phyloP scores from a whole-genome alignment of 78 protist genomes.

The Dictyostelium firmibasis region DNA sequence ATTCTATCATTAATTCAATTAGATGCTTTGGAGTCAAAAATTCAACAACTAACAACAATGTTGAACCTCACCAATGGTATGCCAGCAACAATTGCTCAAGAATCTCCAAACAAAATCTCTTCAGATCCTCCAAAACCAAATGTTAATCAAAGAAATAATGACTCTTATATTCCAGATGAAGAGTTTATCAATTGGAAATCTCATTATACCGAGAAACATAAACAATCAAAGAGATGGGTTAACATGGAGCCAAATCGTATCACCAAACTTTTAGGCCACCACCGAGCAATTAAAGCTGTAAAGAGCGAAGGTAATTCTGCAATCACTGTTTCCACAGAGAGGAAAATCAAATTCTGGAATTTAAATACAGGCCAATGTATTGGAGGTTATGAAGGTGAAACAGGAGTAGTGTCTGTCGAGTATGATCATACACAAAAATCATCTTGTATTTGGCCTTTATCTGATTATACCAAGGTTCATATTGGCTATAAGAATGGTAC shows the following conservation, averaged over 20 bases:
- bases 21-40: background rate
- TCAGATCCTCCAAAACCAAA: background rate
- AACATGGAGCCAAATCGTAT: conserved; percentile 3
- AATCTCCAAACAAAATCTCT: background rate
- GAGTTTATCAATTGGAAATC: conserved; percentile 36
- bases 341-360: conserved; percentile 31
- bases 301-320: conserved; percentile 48
- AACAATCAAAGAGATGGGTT: conserved; percentile 42
- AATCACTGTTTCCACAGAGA: conserved; percentile 7
- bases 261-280: background rate
- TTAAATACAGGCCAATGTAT: conserved; percentile 53
- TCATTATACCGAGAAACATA: background rate
- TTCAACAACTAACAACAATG: background rate
- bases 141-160: background rate
- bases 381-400: background rate
- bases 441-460: conserved; percentile 54
- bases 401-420: conserved; percentile 1
- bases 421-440: conserved; percentile 33
- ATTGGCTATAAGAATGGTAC: conserved; percentile 62
- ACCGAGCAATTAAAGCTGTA: background rate
- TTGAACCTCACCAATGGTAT: background rate
- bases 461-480: conserved; percentile 47
- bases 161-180: background rate
- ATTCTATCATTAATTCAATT: background rate
- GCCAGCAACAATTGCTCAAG: background rate